Evolutionary conservation across 306 rosid genomes (phyloP), one percentile per base, ranked within the genome.

Genomic region (Hylodesmum podocarpum): DNA sequence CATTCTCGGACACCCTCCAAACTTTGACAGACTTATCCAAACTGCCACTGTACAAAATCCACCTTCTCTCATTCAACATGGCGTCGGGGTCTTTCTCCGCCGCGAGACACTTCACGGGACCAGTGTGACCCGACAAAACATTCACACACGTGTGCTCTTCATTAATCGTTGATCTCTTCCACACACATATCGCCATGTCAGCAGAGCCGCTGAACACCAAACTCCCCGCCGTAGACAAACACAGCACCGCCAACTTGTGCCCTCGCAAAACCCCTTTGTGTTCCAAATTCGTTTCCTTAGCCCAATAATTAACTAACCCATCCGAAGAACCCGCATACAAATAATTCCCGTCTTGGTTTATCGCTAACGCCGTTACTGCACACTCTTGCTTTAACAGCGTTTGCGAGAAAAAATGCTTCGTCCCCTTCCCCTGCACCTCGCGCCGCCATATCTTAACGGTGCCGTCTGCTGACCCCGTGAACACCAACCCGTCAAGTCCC

Each of bases 11-110:
- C 8, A 90, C 90, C 63, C 57, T 89, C 99, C 99, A 95, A 65
- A 89, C 87, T 85, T 95, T 95, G 12, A 95, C 97, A 0, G 98
- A 90, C 84, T 92, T 92, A 55, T 95, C 99, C 96, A 92, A 89
- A 75, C 99, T 92, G 10, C 99, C 99, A 18, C 94, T 92, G 5
- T 92, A 95, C 41, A 92, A 43, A n/a, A 86, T 87, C 97, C 97
- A 95, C 5, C 81, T 53, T 4, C 24, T 40, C 73, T 88, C 92
- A 0, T 75, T 78, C 0, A 28, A 40, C 37, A 57, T 43, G 0
- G 82, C 65, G 5, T 85, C 91, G 0, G 14, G 54, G 24, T 95
- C 97, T 43, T 43, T 88, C 78, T 87, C 94, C 3, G 84, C 81
- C 0, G 96, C 96, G 39, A 95, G 83, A n/a, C 99, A 95, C 82